Evolutionary conservation across 371 early-diverging fungal genomes (phyloP).

Genomic region (Mortierella sp.): DNA sequence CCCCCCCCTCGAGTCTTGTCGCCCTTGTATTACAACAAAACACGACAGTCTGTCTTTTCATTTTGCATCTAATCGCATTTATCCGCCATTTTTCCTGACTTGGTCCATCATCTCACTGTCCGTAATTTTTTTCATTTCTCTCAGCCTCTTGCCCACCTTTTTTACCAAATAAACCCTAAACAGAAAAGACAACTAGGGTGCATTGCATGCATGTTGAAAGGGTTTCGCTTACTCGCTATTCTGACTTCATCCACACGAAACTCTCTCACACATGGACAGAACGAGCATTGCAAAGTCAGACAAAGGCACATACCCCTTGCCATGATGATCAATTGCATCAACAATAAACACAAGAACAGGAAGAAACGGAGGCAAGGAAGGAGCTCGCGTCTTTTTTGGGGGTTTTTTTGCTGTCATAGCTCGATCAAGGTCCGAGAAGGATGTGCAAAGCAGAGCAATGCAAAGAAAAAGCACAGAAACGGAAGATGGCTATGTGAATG

Average conservation of each 20-base stretch:
- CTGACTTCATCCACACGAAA: background rate
- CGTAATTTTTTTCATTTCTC: too few species aligned
- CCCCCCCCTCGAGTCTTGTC: background rate
- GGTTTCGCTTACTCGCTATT: background rate
- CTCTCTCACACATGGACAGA: background rate
- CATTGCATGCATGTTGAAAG: background rate
- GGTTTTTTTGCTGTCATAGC: background rate
- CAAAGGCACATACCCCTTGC: background rate
- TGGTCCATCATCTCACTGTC: too few species aligned
- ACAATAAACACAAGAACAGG: background rate
- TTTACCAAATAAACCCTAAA: background rate
- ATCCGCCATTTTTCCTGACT: too few species aligned
- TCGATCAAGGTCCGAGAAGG: background rate
- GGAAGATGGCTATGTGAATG: too few species aligned
- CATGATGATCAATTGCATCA: constrained; percentile 5
- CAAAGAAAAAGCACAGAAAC: too few species aligned
- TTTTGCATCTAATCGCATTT: too few species aligned
- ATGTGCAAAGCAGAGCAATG: too few species aligned
- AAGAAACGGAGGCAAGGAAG: background rate
- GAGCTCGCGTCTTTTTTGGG: background rate
- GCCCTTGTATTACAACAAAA: background rate
- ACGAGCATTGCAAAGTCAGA: too few species aligned
- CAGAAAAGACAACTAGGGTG: background rate
- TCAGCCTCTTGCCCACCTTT: background rate
- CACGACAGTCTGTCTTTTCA: background rate